Evolutionary conservation across 2,329 filamentous ascomycete genomes (phyloP), one percentile per base, ranked within the genome.

Genomic region (Ambrosiella beaveri): DNA sequence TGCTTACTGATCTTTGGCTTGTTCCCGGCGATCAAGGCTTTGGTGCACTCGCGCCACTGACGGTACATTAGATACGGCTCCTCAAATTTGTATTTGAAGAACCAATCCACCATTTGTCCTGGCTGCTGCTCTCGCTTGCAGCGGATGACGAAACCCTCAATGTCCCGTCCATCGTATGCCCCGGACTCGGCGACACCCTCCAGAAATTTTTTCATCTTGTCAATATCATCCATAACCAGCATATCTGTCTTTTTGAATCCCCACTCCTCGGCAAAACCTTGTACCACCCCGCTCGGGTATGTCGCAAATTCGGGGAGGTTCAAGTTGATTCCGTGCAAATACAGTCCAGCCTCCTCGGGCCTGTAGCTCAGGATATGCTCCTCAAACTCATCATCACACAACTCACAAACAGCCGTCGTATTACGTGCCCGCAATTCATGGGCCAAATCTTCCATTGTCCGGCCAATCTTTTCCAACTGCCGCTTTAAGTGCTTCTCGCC

Each of bases 21-120:
- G 64, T 80, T 85, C 12, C 85, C 85, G 1, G 77, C 66, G 63
- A 98, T 96, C 59, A 97, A 71, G 4, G 87, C 79, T 69, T 95
- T 97, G 47, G 93, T 98, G 68, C 87, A 95, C 72, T 98, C 93
- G 62, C 93, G 84, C 93, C 93, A 98, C 72, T 98, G 93, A 27
- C 93, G 83, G 71, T 97, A 98, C 88, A 98, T 94, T 61, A 98
- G 74, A 68, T 98, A 98, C 0, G 93, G 93, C 71, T 98, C 93
- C 67, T 98, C 93, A 61, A 98, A 98, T 73, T 98, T 98, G 79
- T 90, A 98, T 71, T 98, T 98, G 82, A 98, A 98, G 71, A 98
- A 98, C 93, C 93, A 98, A 68, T 98, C 90, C n/a, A 79, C 73
- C 68, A 83, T 93, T 0, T 79, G 77, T 12, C 68, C 67, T 1